Evolutionary conservation across 1,284 basidiomycete species (phyloP).

Genomic region (Puccinia polysora): DNA sequence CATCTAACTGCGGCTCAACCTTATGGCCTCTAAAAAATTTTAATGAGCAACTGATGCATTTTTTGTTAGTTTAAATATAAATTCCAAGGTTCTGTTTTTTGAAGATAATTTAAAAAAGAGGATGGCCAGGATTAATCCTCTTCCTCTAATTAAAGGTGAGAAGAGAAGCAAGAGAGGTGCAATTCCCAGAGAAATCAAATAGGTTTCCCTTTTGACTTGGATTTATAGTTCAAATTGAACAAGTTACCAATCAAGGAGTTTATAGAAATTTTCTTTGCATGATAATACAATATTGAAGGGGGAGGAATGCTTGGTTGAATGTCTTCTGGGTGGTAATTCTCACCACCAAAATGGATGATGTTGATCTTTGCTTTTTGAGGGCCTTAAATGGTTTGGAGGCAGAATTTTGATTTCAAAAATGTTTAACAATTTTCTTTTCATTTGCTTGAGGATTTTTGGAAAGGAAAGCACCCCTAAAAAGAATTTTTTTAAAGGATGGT

Average conservation of each 20-base stretch:
- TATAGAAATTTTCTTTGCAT: conserved; percentile 1
- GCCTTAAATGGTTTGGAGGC: no score
- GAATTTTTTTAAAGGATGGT: no score
- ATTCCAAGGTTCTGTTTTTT: not conserved
- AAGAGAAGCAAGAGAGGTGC: not conserved
- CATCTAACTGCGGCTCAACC: not conserved
- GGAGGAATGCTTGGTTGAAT: no score
- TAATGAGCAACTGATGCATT: conserved; percentile 34
- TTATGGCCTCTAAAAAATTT: conserved; percentile 19
- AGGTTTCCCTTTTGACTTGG: conserved; percentile 9
- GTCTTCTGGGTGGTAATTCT: no score
- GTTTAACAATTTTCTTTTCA: no score
- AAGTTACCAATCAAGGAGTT: not conserved
- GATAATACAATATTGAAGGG: no score
- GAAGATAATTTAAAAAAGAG: not conserved
- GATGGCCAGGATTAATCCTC: not conserved
- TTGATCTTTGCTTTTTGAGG: no score
- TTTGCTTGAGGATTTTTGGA: no score
- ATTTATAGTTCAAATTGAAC: conserved; percentile 22
- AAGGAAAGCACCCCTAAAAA: no score
- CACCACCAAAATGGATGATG: no score
- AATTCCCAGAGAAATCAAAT: conserved; percentile 11
- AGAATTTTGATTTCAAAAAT: no score
- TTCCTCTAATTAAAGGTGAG: not conserved
- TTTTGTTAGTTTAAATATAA: no score